Evolutionary conservation across 2,329 filamentous ascomycete genomes (phyloP).

Genomic region (Pezicula neosporulosa): DNA sequence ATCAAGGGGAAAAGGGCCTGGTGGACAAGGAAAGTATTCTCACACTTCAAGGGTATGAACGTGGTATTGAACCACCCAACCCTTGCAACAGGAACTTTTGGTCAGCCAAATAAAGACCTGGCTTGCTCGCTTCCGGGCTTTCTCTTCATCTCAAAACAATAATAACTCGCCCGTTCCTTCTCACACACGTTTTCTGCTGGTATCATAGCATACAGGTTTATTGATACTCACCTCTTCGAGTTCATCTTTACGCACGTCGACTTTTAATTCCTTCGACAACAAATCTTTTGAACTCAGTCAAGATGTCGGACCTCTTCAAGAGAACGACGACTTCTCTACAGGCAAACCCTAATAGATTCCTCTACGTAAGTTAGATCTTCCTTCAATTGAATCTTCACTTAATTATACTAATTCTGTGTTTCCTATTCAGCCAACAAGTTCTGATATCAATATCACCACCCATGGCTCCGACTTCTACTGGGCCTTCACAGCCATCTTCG

Average conservation of each 20-base stretch:
- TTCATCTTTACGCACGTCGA: not conserved
- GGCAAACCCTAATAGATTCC: conserved; percentile 19
- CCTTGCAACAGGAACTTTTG: no score
- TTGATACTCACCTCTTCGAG: not conserved
- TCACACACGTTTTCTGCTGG: not conserved
- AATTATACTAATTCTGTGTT: conserved; percentile 79
- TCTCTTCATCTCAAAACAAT: no score
- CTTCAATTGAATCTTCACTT: no score
- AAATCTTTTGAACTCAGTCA: not conserved
- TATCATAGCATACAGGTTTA: not conserved
- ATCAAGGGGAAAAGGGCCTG: no score
- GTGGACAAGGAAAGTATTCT: no score
- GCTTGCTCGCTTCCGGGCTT: not conserved
- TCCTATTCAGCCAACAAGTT: conserved; percentile 51
- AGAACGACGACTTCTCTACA: conserved; percentile 8
- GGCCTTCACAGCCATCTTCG: conserved; percentile 58
- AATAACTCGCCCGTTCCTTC: not conserved
- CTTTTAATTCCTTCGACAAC: no score
- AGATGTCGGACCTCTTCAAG: not conserved
- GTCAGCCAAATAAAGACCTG: not conserved
- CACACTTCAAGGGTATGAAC: no score
- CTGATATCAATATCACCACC: conserved; percentile 54
- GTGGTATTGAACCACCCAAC: no score
- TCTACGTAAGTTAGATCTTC: conserved; percentile 8
- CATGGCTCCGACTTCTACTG: conserved; percentile 54